Evolutionary conservation across 176 grass and related monocot genomes (phyloP).

Genomic region (Saccharum officinarum): DNA sequence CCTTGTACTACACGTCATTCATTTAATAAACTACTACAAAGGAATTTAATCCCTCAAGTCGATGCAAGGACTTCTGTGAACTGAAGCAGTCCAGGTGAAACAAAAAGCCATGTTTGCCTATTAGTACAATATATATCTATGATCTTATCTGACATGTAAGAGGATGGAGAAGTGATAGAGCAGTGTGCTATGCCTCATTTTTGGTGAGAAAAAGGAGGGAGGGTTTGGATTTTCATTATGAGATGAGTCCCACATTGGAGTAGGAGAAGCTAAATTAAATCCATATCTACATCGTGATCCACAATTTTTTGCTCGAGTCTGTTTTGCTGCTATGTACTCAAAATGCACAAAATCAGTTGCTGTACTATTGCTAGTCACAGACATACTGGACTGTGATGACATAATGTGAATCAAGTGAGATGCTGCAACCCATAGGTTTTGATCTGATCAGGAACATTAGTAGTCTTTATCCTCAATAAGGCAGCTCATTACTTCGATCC

Average conservation of each 20-base stretch:
- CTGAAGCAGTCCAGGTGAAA: background rate
- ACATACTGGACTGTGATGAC: background rate
- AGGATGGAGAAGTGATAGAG: background rate
- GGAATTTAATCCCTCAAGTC: background rate
- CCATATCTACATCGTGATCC: background rate
- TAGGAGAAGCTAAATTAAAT: slow-evolving; percentile 1
- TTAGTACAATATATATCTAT: background rate
- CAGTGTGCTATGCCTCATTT: background rate
- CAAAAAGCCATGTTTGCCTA: background rate
- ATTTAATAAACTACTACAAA: background rate
- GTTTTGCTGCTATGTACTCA: background rate
- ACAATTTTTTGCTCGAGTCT: background rate
- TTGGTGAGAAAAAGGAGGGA: background rate
- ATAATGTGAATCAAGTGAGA: background rate
- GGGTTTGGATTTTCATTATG: background rate
- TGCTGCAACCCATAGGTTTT: background rate
- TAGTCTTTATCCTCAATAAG: background rate
- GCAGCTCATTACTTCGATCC: background rate
- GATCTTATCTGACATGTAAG: background rate
- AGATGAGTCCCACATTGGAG: background rate
- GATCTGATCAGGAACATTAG: background rate
- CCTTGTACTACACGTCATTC: background rate
- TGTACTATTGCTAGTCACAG: background rate
- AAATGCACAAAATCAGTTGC: background rate
- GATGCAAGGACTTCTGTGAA: background rate